These are phyloP conservation scores for Fagopyrum tataricum DNA, from an alignment of 148 eudicot genomes.

Conservation along the genomic window DNA sequence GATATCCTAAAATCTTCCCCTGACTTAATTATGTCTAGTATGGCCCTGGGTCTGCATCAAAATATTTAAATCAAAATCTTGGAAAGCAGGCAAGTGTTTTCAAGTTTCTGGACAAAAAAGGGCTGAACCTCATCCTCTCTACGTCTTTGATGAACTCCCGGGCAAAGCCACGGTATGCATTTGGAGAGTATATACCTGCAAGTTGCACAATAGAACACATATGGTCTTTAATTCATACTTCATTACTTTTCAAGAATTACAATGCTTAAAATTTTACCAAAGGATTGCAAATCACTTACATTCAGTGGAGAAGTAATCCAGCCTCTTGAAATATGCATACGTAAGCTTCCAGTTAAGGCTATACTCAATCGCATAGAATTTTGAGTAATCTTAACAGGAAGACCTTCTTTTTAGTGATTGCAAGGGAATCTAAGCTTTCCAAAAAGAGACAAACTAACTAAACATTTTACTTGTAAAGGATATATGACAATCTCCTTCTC, in stretches of 20 bases:
- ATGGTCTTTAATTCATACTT: background rate
- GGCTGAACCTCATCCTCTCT: slow-evolving; percentile 76
- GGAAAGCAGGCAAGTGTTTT: background rate
- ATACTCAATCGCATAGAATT: background rate
- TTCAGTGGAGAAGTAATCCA: slow-evolving; percentile 98
- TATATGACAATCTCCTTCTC: slow-evolving; percentile 99
- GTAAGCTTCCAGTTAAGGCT: slow-evolving; percentile 60
- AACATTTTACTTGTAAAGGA: slow-evolving; percentile 34
- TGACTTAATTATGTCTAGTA: slow-evolving; percentile 89
- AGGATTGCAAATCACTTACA: slow-evolving; percentile 43
- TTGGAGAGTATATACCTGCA: slow-evolving; percentile 95
- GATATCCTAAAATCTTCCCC: slow-evolving; percentile 94
- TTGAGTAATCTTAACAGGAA: background rate
- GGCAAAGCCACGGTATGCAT: slow-evolving; percentile 99
- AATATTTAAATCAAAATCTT: background rate
- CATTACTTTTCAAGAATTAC: background rate
- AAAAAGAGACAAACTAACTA: background rate
- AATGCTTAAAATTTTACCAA: too few relatives aligned
- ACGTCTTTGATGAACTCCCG: slow-evolving; percentile 96
- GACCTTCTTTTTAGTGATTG: background rate
- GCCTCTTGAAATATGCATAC: slow-evolving; percentile 96
- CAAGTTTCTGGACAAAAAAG: background rate
- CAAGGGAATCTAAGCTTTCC: background rate
- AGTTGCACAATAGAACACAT: background rate
- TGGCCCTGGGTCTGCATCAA: slow-evolving; percentile 75